These are phyloP conservation scores for Penicillium sclerotigenum DNA, from an alignment of 2,329 filamentous ascomycete genomes.

Conservation along the genomic window DNA sequence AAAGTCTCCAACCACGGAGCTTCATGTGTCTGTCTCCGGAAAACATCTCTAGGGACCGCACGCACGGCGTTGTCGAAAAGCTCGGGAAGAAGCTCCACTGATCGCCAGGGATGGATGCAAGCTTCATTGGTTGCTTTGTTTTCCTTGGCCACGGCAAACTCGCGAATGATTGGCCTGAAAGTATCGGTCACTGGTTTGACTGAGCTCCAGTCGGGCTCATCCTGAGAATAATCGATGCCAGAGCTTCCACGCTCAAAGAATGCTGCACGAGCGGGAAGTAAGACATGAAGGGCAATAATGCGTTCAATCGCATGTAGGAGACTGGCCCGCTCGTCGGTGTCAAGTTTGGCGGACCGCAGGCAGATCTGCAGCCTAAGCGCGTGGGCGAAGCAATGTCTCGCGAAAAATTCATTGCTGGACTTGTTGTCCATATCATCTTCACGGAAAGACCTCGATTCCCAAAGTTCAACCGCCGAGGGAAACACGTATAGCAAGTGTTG, in stretches of 20 bases:
- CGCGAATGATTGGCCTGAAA: conserved; percentile 36
- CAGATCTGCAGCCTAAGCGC: conserved; percentile 34
- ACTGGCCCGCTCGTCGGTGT: conserved; percentile 32
- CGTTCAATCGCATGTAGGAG: conserved; percentile 37
- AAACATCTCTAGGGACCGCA: conserved; percentile 44
- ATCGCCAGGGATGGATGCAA: conserved; percentile 25
- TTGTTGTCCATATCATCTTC: conserved; percentile 33
- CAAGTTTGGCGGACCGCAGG: conserved; percentile 26
- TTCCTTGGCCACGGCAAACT: conserved; percentile 13
- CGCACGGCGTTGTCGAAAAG: conserved; percentile 48
- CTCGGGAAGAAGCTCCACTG: conserved; percentile 37
- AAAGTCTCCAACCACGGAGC: conserved; percentile 50
- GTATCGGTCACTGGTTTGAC: conserved; percentile 38
- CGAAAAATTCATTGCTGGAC: conserved; percentile 37
- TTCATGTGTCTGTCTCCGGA: conserved; percentile 45
- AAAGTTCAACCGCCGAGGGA: conserved; percentile 35
- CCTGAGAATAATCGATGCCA: conserved; percentile 35
- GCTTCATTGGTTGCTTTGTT: conserved; percentile 13
- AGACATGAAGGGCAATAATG: conserved; percentile 41
- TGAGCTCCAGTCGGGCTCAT: conserved; percentile 33
- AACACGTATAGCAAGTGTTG: conserved; percentile 36
- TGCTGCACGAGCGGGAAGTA: conserved; percentile 38
- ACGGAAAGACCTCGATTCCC: conserved; percentile 37
- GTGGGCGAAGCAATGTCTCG: conserved; percentile 34
- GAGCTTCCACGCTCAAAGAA: conserved; percentile 38